These are phyloP conservation scores for Debaryomyces subglobosus DNA, from an alignment of 1,139 yeast species.

Conservation along the genomic window DNA sequence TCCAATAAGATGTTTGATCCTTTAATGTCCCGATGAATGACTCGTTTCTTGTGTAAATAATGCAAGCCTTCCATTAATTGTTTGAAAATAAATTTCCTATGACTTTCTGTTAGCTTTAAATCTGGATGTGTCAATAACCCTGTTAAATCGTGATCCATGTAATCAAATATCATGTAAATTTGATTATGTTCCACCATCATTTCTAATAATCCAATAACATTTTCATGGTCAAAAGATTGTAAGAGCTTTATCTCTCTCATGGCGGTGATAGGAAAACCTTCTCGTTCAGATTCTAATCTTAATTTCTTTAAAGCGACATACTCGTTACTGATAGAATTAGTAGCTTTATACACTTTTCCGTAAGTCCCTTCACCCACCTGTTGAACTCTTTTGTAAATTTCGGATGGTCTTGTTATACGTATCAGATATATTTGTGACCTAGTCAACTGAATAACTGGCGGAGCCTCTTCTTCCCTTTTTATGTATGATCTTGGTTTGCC, in stretches of 20 bases:
- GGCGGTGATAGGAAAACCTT: constrained; percentile 96
- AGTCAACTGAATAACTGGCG: constrained; percentile 16
- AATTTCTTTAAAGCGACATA: constrained; percentile 83
- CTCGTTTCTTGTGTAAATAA: constrained; percentile 76
- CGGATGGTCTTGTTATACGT: constrained; percentile 27
- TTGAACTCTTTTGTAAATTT: constrained; percentile 41
- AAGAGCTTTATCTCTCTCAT: constrained; percentile 86
- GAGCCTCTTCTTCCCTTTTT: constrained; percentile 10
- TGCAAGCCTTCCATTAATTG: constrained; percentile 82
- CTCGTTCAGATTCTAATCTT: constrained; percentile 83
- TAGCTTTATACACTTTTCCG: constrained; percentile 58
- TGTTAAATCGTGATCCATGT: constrained; percentile 90
- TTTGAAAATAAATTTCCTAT: constrained; percentile 73
- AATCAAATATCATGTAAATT: constrained; percentile 89
- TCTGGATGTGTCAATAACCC: constrained; percentile 84
- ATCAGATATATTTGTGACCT: constrained; percentile 40
- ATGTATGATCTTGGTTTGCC: constrained; percentile 8
- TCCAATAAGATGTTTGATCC: constrained; percentile 87
- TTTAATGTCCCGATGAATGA: constrained; percentile 91
- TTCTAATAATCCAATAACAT: constrained; percentile 79
- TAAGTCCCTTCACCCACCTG: constrained; percentile 58
- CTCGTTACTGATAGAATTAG: constrained; percentile 65
- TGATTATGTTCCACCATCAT: constrained; percentile 86
- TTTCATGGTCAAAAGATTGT: constrained; percentile 83
- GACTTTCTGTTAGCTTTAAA: constrained; percentile 61